phyloP scores from a whole-genome alignment of 805 yeast species.

The Candida jianshihensis region DNA sequence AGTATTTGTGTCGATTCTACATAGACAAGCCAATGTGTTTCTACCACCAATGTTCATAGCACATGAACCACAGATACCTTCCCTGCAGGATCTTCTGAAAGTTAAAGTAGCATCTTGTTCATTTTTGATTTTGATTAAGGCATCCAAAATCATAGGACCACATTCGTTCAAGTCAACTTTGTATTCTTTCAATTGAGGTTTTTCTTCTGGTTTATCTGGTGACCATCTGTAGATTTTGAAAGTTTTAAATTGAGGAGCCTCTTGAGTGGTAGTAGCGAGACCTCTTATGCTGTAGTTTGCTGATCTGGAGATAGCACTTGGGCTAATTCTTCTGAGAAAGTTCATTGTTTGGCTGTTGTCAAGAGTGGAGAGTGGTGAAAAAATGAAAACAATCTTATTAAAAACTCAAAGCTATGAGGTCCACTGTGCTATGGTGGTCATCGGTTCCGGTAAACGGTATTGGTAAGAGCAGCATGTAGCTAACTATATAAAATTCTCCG shows the following conservation, averaged over 20 bases:
- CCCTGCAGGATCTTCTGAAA: constrained; percentile 97
- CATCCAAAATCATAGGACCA: constrained; percentile 98
- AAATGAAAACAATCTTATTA: not conserved
- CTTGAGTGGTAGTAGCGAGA: constrained; percentile 44
- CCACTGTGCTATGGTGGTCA: constrained; percentile 5
- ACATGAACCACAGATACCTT: constrained; percentile 99
- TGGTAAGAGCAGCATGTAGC: constrained; percentile 6
- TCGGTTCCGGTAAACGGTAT: constrained; percentile 12
- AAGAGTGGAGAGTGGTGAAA: not conserved
- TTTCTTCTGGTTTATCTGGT: constrained; percentile 90
- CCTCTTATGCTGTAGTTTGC: constrained; percentile 12
- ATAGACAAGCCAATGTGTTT: constrained; percentile 94
- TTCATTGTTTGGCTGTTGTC: constrained; percentile 1
- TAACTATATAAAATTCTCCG: constrained; percentile 8
- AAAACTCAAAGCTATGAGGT: not conserved
- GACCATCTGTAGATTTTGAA: constrained; percentile 97
- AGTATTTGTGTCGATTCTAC: constrained; percentile 81
- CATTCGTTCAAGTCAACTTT: constrained; percentile 81
- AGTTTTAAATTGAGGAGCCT: constrained; percentile 58
- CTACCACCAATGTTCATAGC: constrained; percentile 99
- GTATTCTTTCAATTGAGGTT: constrained; percentile 81
- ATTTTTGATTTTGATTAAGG: constrained; percentile 87
- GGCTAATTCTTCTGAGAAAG: not conserved
- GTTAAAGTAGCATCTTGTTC: constrained; percentile 96
- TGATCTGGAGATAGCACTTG: not conserved